Evolutionary conservation across 2,329 filamentous ascomycete species (phyloP).

Genomic region (Anthostomella pinea): DNA sequence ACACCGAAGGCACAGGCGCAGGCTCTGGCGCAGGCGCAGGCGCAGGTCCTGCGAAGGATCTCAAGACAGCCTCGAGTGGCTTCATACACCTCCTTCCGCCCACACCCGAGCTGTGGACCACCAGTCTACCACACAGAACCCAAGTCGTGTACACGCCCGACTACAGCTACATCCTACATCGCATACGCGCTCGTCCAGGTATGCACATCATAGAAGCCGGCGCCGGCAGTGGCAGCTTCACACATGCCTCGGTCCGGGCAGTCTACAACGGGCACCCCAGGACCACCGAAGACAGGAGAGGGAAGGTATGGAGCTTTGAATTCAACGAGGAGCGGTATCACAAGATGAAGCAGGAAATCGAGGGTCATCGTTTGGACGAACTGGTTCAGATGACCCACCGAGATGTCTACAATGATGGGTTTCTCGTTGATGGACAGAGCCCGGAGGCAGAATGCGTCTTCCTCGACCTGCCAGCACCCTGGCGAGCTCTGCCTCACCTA

Average conservation of each 20-base stretch:
- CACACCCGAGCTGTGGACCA: conserved; percentile 80
- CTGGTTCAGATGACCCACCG: conserved; percentile 73
- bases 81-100: conserved; percentile 78
- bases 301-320: conserved; percentile 79
- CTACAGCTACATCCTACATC: conserved; percentile 79
- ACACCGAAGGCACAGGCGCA: conserved; percentile 46
- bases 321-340: conserved; percentile 71
- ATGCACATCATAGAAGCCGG: conserved; percentile 75
- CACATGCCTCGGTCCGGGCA: conserved; percentile 72
- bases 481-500: conserved; percentile 76
- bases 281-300: conserved; percentile 43
- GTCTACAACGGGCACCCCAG: conserved; percentile 70
- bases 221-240: conserved; percentile 80
- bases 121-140: conserved; percentile 74
- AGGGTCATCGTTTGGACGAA: conserved; percentile 61
- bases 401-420: conserved; percentile 75
- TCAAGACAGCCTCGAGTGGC: conserved; percentile 59
- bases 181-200: conserved; percentile 71
- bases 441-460: conserved; percentile 71
- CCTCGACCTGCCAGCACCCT: conserved; percentile 76
- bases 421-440: conserved; percentile 58
- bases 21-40: conserved; percentile 21
- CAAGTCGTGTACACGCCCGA: conserved; percentile 87
- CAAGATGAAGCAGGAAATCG: conserved; percentile 67
- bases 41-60: conserved; percentile 27